Base-by-base conservation (phyloP, 2,329 filamentous ascomycete genomes). In the Monosporascus sp. region DNA sequence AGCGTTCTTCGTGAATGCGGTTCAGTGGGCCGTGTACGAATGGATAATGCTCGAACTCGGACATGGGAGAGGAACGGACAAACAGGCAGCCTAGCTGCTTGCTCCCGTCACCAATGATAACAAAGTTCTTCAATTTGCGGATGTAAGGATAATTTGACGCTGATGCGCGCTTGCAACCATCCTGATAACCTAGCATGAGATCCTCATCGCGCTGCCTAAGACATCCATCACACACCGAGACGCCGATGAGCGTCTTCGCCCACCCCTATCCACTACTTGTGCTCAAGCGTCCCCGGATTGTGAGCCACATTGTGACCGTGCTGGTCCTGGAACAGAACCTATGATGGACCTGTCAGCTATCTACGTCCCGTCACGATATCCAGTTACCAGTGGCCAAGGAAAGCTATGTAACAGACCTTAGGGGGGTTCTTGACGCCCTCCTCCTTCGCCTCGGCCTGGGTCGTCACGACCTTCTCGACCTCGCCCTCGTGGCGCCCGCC, bases 21-120 rank as follows among this genome's bases (percentile, higher is more conserved):
- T 90, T n/a, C 79, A 91, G 74, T 97, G 92, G 92, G 87, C 88
- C 24, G 83, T 90, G 6, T 97, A 97, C 67, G 92, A 97, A 72
- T 90, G 88, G 84, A 82, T 90, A 63, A 93, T 96, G 88, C 65
- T 69, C 25, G 75, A 81, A 62, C 65, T 85, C 22, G 74, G 72
- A 3, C 65, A 71, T 48, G 68, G 68, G 6, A 61, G 60, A 34
- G 31, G 4, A 34, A 34, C 3, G 14, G 31, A 34, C 14, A 34
- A 34, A 34, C 31, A 34, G 11, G 9, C 31, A 14, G 31, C 11
- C 9, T 34, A 34, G 31, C 11, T 14, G 9, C 31, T 34, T 34
- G 31, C 1, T 14, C 31, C 31, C 31, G 31, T 14, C 5, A 9
- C 31, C 31, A 14, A 34, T 5, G 9, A 34, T 5, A 14, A 31